Percentiles rank a stretch among this genome's conserved stretches.
These are phyloP conservation scores for Ustilago xerochloae DNA, from an alignment of 1,284 basidiomycete genomes.

Conservation along the genomic window DNA sequence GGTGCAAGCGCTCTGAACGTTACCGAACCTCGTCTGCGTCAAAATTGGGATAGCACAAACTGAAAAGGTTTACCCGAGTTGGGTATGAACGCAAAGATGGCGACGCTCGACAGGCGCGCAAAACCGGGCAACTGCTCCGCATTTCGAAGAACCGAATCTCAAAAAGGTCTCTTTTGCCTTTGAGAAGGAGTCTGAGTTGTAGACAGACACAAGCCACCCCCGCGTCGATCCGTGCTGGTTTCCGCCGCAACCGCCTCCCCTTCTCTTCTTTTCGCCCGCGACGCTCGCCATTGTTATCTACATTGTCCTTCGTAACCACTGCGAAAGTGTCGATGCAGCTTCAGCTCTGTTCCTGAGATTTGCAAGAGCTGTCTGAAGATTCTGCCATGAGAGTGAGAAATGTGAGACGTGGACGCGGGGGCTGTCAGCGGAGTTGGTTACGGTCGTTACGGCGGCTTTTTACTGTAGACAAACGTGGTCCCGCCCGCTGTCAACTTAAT, in stretches of 20 bases:
- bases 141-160: neutral
- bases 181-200: slow-evolving; percentile 6
- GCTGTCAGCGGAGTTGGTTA: neutral
- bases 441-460: neutral
- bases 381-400: neutral
- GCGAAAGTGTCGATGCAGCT: too few species aligned
- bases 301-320: neutral
- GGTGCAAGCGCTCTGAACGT: neutral
- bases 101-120: neutral
- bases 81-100: neutral
- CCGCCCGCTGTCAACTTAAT: neutral
- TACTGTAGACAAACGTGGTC: neutral
- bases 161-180: neutral
- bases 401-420: neutral
- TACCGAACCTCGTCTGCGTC: neutral
- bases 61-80: slow-evolving; percentile 8
- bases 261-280: neutral
- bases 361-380: neutral
- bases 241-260: neutral
- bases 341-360: neutral
- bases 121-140: neutral
- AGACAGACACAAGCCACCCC: slow-evolving; percentile 2
- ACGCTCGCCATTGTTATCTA: neutral
- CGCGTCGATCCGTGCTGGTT: slow-evolving; percentile 9
- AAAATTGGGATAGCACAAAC: neutral